Evolutionary conservation across 306 rosid genomes (phyloP).

Genomic region (Clitoria ternatea): DNA sequence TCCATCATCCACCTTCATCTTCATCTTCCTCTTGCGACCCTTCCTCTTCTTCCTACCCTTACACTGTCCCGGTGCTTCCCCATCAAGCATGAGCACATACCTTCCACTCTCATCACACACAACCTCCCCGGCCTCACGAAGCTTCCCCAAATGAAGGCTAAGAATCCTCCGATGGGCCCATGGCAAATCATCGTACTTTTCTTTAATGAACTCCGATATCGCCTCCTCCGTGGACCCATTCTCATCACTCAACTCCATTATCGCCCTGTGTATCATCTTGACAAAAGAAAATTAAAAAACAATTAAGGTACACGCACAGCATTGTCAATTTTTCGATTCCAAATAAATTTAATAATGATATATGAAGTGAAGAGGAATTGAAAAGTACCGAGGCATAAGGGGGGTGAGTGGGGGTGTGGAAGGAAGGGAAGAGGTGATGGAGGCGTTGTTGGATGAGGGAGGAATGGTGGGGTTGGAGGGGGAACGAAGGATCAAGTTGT

Average conservation of each 20-base stretch:
- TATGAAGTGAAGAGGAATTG: background rate
- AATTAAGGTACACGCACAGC: background rate
- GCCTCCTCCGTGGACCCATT: conserved; percentile 28
- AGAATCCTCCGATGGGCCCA: conserved; percentile 39
- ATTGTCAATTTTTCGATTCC: background rate
- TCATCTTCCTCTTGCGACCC: background rate
- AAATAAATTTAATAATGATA: background rate
- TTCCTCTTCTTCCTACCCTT: conserved; percentile 11
- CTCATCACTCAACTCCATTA: conserved; percentile 18
- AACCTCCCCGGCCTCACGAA: conserved; percentile 31
- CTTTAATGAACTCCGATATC: conserved; percentile 27
- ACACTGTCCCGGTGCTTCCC: background rate
- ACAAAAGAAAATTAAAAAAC: background rate
- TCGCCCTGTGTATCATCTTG: conserved; percentile 44
- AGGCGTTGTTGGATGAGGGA: conserved; percentile 10
- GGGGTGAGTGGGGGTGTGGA: conserved; percentile 34
- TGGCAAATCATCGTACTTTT: conserved; percentile 33
- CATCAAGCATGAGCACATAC: conserved; percentile 14
- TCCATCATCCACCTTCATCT: background rate
- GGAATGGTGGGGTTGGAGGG: background rate
- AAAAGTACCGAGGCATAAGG: conserved; percentile 32
- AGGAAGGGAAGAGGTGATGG: background rate
- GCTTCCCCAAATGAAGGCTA: conserved; percentile 22
- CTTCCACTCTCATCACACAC: background rate
- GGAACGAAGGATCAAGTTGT: background rate